phyloP scores from a whole-genome alignment of 2,329 filamentous ascomycete genomes.

The Cordyceps cateniannulata region DNA sequence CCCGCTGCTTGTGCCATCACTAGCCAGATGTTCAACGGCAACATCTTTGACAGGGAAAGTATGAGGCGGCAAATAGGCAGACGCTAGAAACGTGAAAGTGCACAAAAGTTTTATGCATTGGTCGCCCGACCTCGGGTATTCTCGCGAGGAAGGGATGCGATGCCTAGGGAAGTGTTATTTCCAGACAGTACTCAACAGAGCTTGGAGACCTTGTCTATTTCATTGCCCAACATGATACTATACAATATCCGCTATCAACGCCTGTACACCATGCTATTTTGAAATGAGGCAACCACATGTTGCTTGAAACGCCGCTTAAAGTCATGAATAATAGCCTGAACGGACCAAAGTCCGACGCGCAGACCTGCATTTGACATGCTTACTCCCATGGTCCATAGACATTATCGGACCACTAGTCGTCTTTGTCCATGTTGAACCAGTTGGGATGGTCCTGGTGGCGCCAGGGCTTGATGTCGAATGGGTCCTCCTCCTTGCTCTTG shows the following conservation, averaged over 20 bases:
- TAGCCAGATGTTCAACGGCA: not conserved
- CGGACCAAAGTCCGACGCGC: not conserved
- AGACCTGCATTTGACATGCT: not conserved
- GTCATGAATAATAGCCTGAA: no score
- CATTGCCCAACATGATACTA: not conserved
- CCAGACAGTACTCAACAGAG: no score
- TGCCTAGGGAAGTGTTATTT: no score
- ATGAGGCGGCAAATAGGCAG: no score
- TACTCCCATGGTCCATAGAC: not conserved
- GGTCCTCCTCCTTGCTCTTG: constrained; percentile 48
- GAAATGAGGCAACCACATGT: not conserved
- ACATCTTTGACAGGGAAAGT: no score
- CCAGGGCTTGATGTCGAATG: constrained; percentile 53
- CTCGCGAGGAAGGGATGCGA: no score
- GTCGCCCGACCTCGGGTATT: no score
- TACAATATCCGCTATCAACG: not conserved
- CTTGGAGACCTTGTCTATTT: no score
- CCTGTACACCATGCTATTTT: not conserved
- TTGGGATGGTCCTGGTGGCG: constrained; percentile 51
- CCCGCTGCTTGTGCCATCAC: not conserved
- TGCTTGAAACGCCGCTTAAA: not conserved
- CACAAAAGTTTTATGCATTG: no score
- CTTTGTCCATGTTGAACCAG: constrained; percentile 40
- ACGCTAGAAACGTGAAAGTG: no score
- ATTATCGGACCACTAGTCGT: constrained; percentile 10